Evolutionary conservation across 495 filamentous ascomycete genomes (phyloP), one percentile per base, ranked within the genome.

Genomic region (Cercophora sp.): DNA sequence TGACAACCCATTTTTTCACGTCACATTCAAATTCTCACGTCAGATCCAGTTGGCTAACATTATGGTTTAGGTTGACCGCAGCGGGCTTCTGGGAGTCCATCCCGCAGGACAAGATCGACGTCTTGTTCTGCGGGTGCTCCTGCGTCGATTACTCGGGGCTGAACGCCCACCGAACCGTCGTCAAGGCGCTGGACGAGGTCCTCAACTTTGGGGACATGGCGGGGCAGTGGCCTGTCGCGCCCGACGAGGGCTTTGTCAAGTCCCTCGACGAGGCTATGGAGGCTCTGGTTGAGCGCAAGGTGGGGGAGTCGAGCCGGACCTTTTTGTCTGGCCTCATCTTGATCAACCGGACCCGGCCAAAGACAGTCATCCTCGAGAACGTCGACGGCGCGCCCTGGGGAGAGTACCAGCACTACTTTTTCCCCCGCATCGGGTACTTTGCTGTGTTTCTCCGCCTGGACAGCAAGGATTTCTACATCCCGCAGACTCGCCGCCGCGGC

Each of bases 381-480:
- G 84, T 94, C 4, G 46, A 56, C 2, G 60, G 48, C 29, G 85
- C 84, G 0, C 83, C 84, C 2, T 93, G 88, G 88, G 44, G 58
- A 0, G 56, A 73, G 4, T 82, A 88, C 49, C 62, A 62, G 10
- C 36, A 66, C 0, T 29, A 58, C 0, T 63, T 76, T 20, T 83
- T 83, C 65, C 56, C 68, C 0, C 63, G 68, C 4, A 66, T 81
- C 18, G 79, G 75, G 11, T 95, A 93, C 60, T 57, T 71, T 1
- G 73, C 76, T 1, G 53, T 55, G 4, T 69, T 66, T 11, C 52
- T 64, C 4, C 56, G 36, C 2, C 59, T 88, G 0, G 88, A 95
- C 57, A 85, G 83, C 1, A 93, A 92, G 61, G 59, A 87, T 0
- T 92, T 78, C 60, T 91, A 89, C 41, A 69, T 94, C 2, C 89